Evolutionary conservation across 1,139 yeast genomes (phyloP), one percentile per base, ranked within the genome.

Genomic region (Casaregolazyma lundiana): DNA sequence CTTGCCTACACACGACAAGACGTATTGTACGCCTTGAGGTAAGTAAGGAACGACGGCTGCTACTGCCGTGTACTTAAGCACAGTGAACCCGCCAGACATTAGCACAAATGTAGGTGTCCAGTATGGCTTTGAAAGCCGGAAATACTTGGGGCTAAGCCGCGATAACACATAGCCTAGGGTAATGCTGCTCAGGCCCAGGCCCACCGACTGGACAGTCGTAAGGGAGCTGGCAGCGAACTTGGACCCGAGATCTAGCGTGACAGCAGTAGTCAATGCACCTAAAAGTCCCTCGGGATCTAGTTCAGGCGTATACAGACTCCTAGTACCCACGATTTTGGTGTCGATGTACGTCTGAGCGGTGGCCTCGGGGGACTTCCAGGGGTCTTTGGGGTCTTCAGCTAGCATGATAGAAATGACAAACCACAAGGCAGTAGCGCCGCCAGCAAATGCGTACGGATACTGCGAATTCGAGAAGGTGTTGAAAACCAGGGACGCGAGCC

Each of bases 211-310:
- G 22, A 49, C 46, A 7, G 51, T 38, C 8, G 59, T 43, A 38
- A 61, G 50, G 15, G 50, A 49, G 35, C 54, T 55, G 7, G 44
- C 45, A 20, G 51, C 55, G 42, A 57, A 64, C 63, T 66, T 64
- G 22, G 53, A 54, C 1, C 70, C 71, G 22, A 60, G 50, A 69
- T 70, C 68, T 56, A 67, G 57, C 8, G 68, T 57, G 1, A 66
- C 59, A 0, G 70, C 53, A 4, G 69, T 62, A 52, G 60, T 63
- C 15, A 67, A 45, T 3, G 63, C 51, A 1, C 71, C 69, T 15
- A 67, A 55, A 20, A 65, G 47, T 1, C 71, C 71, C 50, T 67
- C 71, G 1, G 71, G 71, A 44, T 67, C 71, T 45, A 59, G 62
- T 20, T 54, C 57, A 16, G 61, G 56, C 26, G 53, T 48, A 49